Conservation (phyloP, 2,329 filamentous ascomycete genomes). For the Fusarium illudens region DNA sequence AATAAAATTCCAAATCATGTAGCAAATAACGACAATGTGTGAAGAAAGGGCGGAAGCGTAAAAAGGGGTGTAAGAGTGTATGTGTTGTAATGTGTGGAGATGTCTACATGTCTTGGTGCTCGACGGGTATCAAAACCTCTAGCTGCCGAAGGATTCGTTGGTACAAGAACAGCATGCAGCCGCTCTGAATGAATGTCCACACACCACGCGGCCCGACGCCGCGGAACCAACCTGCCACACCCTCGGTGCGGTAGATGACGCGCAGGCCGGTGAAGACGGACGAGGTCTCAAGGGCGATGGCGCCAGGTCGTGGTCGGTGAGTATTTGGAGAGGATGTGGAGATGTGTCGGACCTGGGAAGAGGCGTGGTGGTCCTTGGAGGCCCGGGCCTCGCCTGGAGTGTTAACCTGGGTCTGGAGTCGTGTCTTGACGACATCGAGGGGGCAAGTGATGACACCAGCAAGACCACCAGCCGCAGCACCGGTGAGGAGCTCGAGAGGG, state of each 20-base stretch:
- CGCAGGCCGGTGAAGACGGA: constrained; percentile 85
- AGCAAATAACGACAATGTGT: constrained; percentile 27
- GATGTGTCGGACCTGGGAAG: constrained; percentile 72
- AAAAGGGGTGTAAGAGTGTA: neutral
- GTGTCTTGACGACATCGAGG: constrained; percentile 95
- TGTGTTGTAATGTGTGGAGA: constrained; percentile 25
- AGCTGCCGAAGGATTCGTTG: constrained; percentile 85
- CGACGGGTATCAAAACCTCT: constrained; percentile 58
- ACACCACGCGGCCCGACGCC: constrained; percentile 92
- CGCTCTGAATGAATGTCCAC: constrained; percentile 97
- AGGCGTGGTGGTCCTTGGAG: constrained; percentile 49
- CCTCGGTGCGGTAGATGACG: constrained; percentile 91
- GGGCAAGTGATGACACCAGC: constrained; percentile 95
- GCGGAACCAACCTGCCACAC: constrained; percentile 88
- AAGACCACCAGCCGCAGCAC: constrained; percentile 87
- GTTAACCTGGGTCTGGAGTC: constrained; percentile 89
- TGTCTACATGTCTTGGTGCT: constrained; percentile 41
- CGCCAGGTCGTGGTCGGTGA: constrained; percentile 79
- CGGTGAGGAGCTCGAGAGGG: constrained; percentile 85
- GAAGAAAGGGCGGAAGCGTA: constrained; percentile 15
- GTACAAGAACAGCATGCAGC: constrained; percentile 96
- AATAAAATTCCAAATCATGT: constrained; percentile 25
- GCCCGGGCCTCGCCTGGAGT: constrained; percentile 44
- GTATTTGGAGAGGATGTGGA: constrained; percentile 92
- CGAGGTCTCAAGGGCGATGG: constrained; percentile 84